Conservation (phyloP, 2,329 filamentous ascomycete species). For the Aspergillus fijiensis region DNA sequence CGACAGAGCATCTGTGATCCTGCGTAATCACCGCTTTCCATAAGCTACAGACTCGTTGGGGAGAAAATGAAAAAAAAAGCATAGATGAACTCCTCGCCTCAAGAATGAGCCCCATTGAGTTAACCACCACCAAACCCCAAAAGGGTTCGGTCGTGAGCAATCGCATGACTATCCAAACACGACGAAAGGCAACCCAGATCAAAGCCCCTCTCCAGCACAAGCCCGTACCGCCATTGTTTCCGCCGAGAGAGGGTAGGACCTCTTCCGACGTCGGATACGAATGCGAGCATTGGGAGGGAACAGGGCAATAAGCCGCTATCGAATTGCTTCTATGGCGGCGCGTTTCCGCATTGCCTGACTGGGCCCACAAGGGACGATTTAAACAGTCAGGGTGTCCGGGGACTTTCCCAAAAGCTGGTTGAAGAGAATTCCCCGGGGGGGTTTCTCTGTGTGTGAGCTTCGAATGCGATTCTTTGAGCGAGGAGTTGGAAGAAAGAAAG, state of each 20-base stretch:
- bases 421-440: slow-evolving; percentile 38
- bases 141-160: slow-evolving; percentile 59
- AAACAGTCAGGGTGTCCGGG: slow-evolving; percentile 75
- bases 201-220: slow-evolving; percentile 39
- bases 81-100: slow-evolving; percentile 78
- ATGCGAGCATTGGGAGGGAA: slow-evolving; percentile 42
- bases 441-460: slow-evolving; percentile 91
- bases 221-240: slow-evolving; percentile 37
- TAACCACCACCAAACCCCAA: slow-evolving; percentile 57
- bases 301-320: slow-evolving; percentile 75
- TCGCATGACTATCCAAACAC: slow-evolving; percentile 97
- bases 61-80: slow-evolving; percentile 41
- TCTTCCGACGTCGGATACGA: slow-evolving; percentile 51
- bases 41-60: slow-evolving; percentile 53
- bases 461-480: slow-evolving; percentile 99
- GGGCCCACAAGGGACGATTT: slow-evolving; percentile 24
- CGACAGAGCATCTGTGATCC: slow-evolving; percentile 61
- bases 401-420: slow-evolving; percentile 98
- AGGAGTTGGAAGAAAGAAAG: slow-evolving; percentile 66
- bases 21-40: slow-evolving; percentile 50
- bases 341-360: slow-evolving; percentile 80
- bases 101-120: slow-evolving; percentile 99
- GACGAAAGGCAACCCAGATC: slow-evolving; percentile 73
- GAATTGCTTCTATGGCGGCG: slow-evolving; percentile 98
- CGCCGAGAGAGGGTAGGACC: slow-evolving; percentile 26